phyloP scores from a whole-genome alignment of 495 filamentous ascomycete genomes.

The Podospora comata region DNA sequence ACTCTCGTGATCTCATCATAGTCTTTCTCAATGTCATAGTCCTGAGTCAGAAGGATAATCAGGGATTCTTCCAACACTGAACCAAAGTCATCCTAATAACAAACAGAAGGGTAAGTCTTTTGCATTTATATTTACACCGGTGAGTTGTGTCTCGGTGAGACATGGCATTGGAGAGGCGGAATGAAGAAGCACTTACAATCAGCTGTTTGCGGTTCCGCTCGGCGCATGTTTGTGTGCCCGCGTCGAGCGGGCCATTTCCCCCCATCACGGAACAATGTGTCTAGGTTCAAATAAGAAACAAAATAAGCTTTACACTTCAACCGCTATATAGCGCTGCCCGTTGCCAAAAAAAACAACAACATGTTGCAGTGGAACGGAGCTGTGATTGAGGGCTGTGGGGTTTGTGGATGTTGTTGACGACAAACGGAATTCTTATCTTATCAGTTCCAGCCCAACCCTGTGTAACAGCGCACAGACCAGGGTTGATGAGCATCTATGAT shows the following conservation, averaged over 20 bases:
- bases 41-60: slow-evolving; percentile 31
- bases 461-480: not conserved
- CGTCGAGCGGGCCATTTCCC: not conserved
- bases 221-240: not conserved
- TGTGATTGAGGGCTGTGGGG: not conserved
- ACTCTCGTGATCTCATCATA: slow-evolving; percentile 59
- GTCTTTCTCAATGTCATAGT: slow-evolving; percentile 61
- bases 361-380: not conserved
- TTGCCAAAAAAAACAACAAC: not conserved
- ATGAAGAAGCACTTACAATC: not conserved
- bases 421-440: not conserved
- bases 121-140: slow-evolving; percentile 1
- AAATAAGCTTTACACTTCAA: not conserved
- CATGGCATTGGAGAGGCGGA: not conserved
- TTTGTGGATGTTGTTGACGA: not conserved
- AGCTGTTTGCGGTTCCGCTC: slow-evolving; percentile 10
- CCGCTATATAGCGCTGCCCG: not conserved
- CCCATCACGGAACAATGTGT: slow-evolving; percentile 2
- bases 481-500: not conserved
- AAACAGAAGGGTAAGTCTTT: not conserved
- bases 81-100: slow-evolving; percentile 28
- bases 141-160: not conserved
- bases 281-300: not conserved
- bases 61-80: slow-evolving; percentile 32
- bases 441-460: not conserved